phyloP scores from a whole-genome alignment of 495 filamentous ascomycete species.

The Neurospora tetraspora region DNA sequence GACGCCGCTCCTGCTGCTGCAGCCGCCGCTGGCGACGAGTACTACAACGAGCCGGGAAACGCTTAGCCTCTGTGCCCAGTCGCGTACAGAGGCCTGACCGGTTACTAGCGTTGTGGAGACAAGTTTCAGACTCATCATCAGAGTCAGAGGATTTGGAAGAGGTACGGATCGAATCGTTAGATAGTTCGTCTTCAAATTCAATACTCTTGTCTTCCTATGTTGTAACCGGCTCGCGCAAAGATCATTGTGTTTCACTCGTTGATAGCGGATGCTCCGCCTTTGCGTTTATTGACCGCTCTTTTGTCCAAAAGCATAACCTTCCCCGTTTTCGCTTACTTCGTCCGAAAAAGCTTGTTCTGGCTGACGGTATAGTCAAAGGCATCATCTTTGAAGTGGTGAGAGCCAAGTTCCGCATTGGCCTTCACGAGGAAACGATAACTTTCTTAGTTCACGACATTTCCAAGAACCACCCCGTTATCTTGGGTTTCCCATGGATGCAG shows the following conservation, averaged over 20 bases:
- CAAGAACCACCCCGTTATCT: background rate
- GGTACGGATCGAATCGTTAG: accelerated
- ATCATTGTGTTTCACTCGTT: background rate
- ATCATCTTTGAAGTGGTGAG: background rate
- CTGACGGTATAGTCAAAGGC: background rate
- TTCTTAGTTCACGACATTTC: background rate
- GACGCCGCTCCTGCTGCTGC: too few relatives aligned
- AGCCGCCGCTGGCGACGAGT: too few relatives aligned
- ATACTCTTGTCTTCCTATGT: background rate
- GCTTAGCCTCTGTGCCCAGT: too few relatives aligned
- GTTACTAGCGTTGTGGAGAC: too few relatives aligned
- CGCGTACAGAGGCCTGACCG: too few relatives aligned
- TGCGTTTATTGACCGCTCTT: background rate
- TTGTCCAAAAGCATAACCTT: background rate
- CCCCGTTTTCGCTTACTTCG: background rate
- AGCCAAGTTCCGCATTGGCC: background rate
- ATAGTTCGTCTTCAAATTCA: background rate
- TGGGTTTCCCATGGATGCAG: background rate
- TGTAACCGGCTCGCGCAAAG: background rate
- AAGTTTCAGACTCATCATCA: too few relatives aligned
- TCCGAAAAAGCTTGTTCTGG: accelerated
- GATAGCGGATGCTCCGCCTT: background rate
- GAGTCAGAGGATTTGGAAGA: background rate
- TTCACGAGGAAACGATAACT: background rate
- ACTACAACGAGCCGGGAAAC: too few relatives aligned